Evolutionary conservation across 2,329 filamentous ascomycete species (phyloP).

Genomic region (Pochonia chlamydosporia): DNA sequence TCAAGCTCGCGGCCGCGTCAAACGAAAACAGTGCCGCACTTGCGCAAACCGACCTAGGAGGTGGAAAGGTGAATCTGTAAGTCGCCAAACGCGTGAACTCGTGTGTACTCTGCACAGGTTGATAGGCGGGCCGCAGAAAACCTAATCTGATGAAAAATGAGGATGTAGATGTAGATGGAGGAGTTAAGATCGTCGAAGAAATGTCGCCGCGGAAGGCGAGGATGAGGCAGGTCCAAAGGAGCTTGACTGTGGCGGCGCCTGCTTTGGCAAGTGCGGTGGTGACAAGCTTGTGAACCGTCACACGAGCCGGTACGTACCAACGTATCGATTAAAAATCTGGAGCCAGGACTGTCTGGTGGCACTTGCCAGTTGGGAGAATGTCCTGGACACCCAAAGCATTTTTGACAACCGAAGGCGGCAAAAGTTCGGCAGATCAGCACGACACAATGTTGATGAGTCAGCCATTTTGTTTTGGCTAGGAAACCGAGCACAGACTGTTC

Average conservation of each 20-base stretch:
- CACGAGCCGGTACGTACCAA: background rate
- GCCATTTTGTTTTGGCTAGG: background rate
- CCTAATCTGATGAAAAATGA: background rate
- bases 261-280: too few species aligned
- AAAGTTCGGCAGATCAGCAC: too few species aligned
- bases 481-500: background rate
- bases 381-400: too few species aligned
- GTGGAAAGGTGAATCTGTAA: background rate
- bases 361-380: too few species aligned
- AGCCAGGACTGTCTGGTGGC: too few species aligned
- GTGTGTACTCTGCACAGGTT: background rate
- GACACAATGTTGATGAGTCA: slow-evolving; percentile 3
- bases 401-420: too few species aligned
- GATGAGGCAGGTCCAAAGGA: background rate
- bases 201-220: background rate
- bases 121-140: background rate
- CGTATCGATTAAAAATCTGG: background rate
- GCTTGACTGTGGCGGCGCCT: too few species aligned
- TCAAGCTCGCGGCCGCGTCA: background rate
- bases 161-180: background rate
- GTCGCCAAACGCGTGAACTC: background rate
- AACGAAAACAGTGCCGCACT: background rate
- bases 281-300: too few species aligned
- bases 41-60: background rate
- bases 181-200: background rate